Base-by-base conservation (phyloP, 2,329 filamentous ascomycete species). In the Fusarium chlamydosporum region DNA sequence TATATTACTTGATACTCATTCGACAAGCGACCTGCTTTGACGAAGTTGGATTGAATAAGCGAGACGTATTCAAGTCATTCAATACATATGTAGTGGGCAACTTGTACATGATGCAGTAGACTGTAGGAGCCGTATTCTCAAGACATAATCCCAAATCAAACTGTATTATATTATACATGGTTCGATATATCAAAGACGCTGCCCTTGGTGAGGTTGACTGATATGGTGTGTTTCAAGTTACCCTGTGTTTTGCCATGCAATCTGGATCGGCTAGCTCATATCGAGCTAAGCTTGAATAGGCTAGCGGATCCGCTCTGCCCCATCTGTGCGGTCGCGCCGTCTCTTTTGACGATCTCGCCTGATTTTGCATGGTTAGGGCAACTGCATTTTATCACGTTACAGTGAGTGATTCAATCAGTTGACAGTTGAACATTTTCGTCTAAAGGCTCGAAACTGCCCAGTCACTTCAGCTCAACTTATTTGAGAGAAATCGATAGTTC, bases 281-380 rank as follows among this genome's bases (percentile, higher is more conserved):
- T 23, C 6, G 27, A 10, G 7, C 59, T 72, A 73, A 52, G 12
- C 69, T 20, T 47, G 11, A 63, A 60, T 33, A 34, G 34, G 59
- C 31, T 73, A 72, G 55, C 10, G 16, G 7, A 10, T 23, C 65
- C 65, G 43, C 60, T 52, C n/a, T 72, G 70, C 72, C 62, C 72
- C 70, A 66, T 74, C 72, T 70, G 72, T 74, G 70, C 62, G 43
- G 61, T 35, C 62, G 56, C 67, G 61, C 54, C 50, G 57, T 60
- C 47, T 63, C 48, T 67, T 67, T 63, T 74, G 65, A 53, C 73
- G 72, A 74, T 74, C 72, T 73, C 56, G 65, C 62, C 66, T 71
- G 72, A 62, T 66, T 70, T 54, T 73, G 67, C 67, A 73, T 65
- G 43, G 61, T 63, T 61, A 69, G 63, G 67, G 56, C 62, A 72